Evolutionary conservation across 225 moss, liverwort and hornwort genomes (phyloP), one percentile per base, ranked within the genome.

Genomic region (Marchantia paleacea): DNA sequence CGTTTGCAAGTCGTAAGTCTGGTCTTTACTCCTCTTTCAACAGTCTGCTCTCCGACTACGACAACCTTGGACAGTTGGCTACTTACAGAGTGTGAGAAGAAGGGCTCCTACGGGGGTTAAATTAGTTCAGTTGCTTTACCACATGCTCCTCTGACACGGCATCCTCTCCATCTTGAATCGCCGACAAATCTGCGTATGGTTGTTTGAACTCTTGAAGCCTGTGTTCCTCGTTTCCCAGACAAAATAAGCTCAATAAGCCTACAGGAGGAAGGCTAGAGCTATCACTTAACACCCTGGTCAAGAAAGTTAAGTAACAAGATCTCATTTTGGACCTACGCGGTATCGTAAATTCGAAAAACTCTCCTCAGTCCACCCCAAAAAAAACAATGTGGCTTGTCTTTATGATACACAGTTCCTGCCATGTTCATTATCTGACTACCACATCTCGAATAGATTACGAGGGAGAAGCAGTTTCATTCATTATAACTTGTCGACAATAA

Each of bases 121-220:
- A 10, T 55, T 58, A 58, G 30, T 75, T 75, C 5, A 58, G 75
- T 60, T 75, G 57, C 54, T 75, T 55, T 58, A 75, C 75, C 75
- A 75, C 57, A 58, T 30, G 57, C 29, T 75, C 57, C 31, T 75
- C 57, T 75, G 54, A 18, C 57, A 75, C n/a, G 19, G 75, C 25
- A 75, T 29, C 75, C 30, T 57, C 75, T 55, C 57, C 75, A 16
- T 75, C 75, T 57, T 75, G 29, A 75, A 55, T 16, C n/a, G 75
- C n/a, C 71, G 11, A 49, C 19, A 10, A 25, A 2, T 47, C 49
- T 71, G 71, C 48, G 19, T 71, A 14, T 20, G 29, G 9, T 50
- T 75, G 29, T 13, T 58, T 15, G 54, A 14, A 58, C 15, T 15
- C 29, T 57, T 57, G 30, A n/a, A 75, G 52, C 22, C 75, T 55